phyloP scores from a whole-genome alignment of 768 basidiomycete species.

The Suillus spraguei region DNA sequence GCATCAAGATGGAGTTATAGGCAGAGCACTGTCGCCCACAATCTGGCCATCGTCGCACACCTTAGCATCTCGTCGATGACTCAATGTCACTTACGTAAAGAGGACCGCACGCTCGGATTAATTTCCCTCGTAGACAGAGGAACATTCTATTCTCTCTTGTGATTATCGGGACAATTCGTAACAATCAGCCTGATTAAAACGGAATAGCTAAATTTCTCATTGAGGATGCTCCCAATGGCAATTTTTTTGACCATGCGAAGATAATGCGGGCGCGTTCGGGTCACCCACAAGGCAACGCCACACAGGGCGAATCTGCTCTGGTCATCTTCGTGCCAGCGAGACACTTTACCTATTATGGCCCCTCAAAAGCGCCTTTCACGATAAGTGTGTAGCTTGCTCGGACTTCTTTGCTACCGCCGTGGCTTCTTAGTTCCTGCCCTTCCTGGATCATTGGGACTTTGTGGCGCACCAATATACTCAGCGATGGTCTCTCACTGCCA shows the following conservation, averaged over 20 bases:
- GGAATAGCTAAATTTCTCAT: constrained; percentile 6
- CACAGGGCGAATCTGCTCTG: background rate
- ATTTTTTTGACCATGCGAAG: constrained; percentile 5
- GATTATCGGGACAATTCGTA: background rate
- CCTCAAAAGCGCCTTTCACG: background rate
- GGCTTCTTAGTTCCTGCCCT: constrained; percentile 29
- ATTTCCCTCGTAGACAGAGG: background rate
- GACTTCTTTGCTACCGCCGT: constrained; percentile 38
- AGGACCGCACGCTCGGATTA: background rate
- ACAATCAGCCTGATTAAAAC: background rate
- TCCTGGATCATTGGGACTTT: constrained; percentile 25
- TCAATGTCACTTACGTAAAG: background rate
- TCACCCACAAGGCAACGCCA: background rate
- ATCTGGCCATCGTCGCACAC: background rate
- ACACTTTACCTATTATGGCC: background rate
- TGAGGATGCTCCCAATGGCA: background rate
- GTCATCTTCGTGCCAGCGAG: constrained; percentile 3
- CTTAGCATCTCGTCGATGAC: background rate
- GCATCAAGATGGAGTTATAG: constrained; percentile 5
- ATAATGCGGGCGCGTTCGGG: background rate
- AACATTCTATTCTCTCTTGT: background rate
- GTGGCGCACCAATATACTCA: constrained; percentile 29
- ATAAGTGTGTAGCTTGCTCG: constrained; percentile 32
- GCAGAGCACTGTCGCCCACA: background rate
- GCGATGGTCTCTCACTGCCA: constrained; percentile 22